These are phyloP conservation scores for Linnemannia elongata DNA, from an alignment of 192 early-diverging fungal genomes.

Conservation along the genomic window DNA sequence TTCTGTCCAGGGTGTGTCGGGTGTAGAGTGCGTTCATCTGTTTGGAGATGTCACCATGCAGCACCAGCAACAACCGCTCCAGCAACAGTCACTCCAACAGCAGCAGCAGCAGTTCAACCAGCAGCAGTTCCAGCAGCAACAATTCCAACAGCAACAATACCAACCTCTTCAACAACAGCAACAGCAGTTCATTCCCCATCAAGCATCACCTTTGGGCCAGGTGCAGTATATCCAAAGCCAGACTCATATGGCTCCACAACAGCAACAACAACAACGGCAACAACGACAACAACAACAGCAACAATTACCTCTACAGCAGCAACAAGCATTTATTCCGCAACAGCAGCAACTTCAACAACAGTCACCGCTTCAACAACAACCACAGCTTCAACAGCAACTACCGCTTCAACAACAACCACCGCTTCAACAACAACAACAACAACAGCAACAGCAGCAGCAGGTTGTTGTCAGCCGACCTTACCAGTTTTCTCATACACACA, in stretches of 20 bases:
- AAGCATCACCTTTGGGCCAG: constrained; percentile 2
- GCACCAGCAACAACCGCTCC: constrained; percentile 1
- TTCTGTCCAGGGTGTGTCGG: not conserved
- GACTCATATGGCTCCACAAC: not conserved
- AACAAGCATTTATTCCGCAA: constrained; percentile 1
- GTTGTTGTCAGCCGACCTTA: not conserved
- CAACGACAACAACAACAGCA: not conserved
- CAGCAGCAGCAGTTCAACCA: constrained; percentile 9
- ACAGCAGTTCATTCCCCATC: not conserved
- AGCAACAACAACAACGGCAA: not conserved
- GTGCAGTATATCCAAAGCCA: not conserved
- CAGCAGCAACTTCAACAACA: not conserved
- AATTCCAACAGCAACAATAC: constrained; percentile 14
- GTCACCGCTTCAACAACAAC: not conserved
- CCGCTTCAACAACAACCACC: constrained; percentile 3
- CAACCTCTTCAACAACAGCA: constrained; percentile 5
- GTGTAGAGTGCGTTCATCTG: not conserved
- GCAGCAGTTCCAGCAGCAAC: constrained; percentile 19
- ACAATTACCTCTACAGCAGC: not conserved
- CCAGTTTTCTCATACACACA: constrained; percentile 1
- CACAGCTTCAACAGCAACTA: constrained; percentile 2
- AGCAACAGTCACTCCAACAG: not conserved
- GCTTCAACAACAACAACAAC: not conserved
- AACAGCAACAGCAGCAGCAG: constrained; percentile 4
- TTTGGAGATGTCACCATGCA: not conserved